These are phyloP conservation scores for Linnemannia zychae DNA, from an alignment of 192 early-diverging fungal species.

Conservation along the genomic window DNA sequence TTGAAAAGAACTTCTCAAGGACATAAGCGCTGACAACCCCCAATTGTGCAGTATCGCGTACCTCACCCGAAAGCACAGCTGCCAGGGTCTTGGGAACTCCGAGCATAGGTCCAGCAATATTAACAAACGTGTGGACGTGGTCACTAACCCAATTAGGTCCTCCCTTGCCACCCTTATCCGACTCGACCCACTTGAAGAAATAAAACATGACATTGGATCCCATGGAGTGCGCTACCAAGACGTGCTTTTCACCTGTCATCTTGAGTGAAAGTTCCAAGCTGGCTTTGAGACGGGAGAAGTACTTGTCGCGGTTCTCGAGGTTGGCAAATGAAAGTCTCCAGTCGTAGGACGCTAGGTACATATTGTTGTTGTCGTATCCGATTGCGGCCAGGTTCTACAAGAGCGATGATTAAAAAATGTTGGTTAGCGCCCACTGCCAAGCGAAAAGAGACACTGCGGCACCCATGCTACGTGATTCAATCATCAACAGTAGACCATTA, in stretches of 20 bases:
- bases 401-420: not conserved
- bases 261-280: constrained; percentile 74
- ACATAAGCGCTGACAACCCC: constrained; percentile 80
- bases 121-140: constrained; percentile 84
- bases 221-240: constrained; percentile 76
- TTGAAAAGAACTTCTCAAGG: constrained; percentile 89
- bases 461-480: not conserved
- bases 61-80: constrained; percentile 83
- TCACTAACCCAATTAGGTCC: constrained; percentile 81
- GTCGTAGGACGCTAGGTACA: constrained; percentile 91
- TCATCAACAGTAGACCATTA: not conserved
- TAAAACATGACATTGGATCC: constrained; percentile 80
- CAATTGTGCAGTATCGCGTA: constrained; percentile 87
- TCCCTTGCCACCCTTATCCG: constrained; percentile 72
- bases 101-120: constrained; percentile 88
- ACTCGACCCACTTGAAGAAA: constrained; percentile 91
- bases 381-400: constrained; percentile 81
- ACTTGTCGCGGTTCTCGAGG: constrained; percentile 85
- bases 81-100: constrained; percentile 89
- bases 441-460: not conserved
- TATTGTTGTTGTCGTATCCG: constrained; percentile 91
- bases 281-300: constrained; percentile 82
- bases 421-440: not conserved
- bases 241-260: constrained; percentile 65
- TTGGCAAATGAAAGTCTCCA: constrained; percentile 87